Percentiles rank a stretch among this genome's conserved stretches.
phyloP scores from a whole-genome alignment of 371 early-diverging fungal species.

The Mortierella sp. region DNA sequence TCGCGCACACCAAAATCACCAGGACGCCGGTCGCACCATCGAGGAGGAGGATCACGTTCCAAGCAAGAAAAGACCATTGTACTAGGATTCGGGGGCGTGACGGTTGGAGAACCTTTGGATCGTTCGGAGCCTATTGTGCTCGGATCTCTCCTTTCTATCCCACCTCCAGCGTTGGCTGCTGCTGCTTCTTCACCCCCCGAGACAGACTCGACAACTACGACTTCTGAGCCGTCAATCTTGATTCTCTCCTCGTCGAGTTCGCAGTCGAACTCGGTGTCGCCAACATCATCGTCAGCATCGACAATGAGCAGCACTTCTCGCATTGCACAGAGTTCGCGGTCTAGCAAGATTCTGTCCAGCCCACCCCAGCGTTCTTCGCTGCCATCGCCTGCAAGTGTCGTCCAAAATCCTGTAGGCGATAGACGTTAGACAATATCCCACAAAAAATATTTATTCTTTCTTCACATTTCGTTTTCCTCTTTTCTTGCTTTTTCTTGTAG shows the following conservation, averaged over 20 bases:
- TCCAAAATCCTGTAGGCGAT: conserved; percentile 5
- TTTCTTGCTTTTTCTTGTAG: not conserved
- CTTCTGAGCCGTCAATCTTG: not conserved
- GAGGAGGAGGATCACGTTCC: conserved; percentile 4
- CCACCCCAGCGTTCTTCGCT: not conserved
- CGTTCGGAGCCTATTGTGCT: conserved; percentile 23
- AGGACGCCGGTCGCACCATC: conserved; percentile 36
- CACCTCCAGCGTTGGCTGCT: not conserved
- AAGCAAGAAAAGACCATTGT: conserved; percentile 19
- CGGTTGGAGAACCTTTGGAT: not conserved
- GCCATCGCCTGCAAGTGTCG: not conserved
- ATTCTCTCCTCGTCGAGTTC: not conserved
- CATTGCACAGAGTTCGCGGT: not conserved
- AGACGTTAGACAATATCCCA: not conserved
- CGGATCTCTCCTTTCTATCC: conserved; percentile 14
- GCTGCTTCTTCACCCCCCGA: not conserved
- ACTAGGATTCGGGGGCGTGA: not conserved
- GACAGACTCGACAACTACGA: not conserved
- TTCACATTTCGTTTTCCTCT: not conserved
- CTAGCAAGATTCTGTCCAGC: not conserved
- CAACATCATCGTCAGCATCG: not conserved
- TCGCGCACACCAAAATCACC: conserved; percentile 38
- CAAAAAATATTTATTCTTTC: not conserved
- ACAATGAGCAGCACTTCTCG: not conserved
- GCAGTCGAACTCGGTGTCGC: not conserved